Evolutionary conservation across 2,329 filamentous ascomycete genomes (phyloP).

Genomic region (Sclerotinia trifoliorum): DNA sequence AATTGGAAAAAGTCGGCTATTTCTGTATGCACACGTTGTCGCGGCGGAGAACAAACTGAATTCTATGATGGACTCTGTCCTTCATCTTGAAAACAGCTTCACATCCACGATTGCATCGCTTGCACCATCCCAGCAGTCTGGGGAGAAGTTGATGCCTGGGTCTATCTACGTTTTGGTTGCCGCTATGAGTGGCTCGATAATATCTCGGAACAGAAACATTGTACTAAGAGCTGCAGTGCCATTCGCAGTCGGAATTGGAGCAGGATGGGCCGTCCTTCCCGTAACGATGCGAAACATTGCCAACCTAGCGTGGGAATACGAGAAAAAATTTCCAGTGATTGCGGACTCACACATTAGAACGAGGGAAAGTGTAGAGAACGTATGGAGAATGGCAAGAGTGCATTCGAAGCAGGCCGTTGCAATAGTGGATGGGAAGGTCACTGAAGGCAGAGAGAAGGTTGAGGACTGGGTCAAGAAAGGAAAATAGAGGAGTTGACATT

Average conservation of each 20-base stretch:
- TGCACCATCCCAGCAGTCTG: constrained; percentile 79
- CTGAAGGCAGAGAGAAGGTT: constrained; percentile 69
- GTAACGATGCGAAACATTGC: constrained; percentile 87
- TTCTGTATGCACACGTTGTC: constrained; percentile 73
- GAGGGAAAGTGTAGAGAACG: constrained; percentile 66
- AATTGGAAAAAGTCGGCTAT: constrained; percentile 76
- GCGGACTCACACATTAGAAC: constrained; percentile 76
- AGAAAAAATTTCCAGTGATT: constrained; percentile 81
- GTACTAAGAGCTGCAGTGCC: constrained; percentile 76
- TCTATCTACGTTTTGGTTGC: constrained; percentile 89
- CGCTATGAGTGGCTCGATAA: constrained; percentile 90
- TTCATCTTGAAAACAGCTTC: constrained; percentile 84
- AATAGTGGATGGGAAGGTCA: constrained; percentile 79
- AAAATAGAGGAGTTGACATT: constrained; percentile 33
- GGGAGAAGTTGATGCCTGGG: constrained; percentile 87
- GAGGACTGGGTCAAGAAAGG: constrained; percentile 93
- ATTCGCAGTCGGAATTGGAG: constrained; percentile 74
- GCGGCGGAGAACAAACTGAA: constrained; percentile 81
- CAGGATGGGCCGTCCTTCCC: constrained; percentile 82
- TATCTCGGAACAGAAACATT: constrained; percentile 83
- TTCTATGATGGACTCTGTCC: constrained; percentile 72
- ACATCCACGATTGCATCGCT: constrained; percentile 85
- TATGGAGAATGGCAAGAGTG: constrained; percentile 70
- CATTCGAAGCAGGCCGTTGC: constrained; percentile 69
- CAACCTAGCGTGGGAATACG: constrained; percentile 86